Evolutionary conservation across 1,284 basidiomycete genomes (phyloP), one percentile per base, ranked within the genome.

Genomic region (Waitea zeae): DNA sequence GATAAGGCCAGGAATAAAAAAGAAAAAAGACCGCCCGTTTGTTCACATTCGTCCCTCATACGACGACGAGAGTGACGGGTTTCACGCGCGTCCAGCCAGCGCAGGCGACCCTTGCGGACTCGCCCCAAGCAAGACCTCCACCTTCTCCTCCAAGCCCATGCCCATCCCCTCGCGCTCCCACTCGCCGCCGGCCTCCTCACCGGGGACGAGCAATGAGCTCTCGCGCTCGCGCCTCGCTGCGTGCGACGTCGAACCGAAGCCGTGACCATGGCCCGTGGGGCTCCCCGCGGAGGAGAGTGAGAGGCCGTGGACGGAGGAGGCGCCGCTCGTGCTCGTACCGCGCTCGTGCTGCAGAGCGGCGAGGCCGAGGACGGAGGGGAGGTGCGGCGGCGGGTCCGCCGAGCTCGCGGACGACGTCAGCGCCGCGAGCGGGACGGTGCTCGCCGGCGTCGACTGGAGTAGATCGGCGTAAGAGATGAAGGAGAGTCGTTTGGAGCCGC

Each of bases 401-500:
- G 52, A 45, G 0, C 62, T 58, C 0, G 64, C 63, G 1, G 66
- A 61, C 0, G 64, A 69, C 0, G 82, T 84, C 36, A 88, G 66
- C 3, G 71, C 70, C 0, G 72, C 70, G 3, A 90, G 64, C 1
- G 81, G 68, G 19, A 75, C 64, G 7, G 74, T 72, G 3, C 76
- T 64, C 0, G 73, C 61, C 0, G 86, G 86, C 0, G 80, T 74
- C 0, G 76, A 80, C 0, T 76, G 61, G 27, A 89, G 67, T 4
- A 89, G 64, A 50, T 90, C 86, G 27, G 75, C 70, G 52, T 88
- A 88, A 2, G 81, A 80, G 52, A 89, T 67, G 61, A 88, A 89
- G 0, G 80, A 84, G 19, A 90, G 65, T 1, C 79, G 71, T 46
- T 86, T 74, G 28, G 61, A 60, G 33, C 59, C 55, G 15, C 15